Evolutionary conservation across 768 basidiomycete species (phyloP), one percentile per base, ranked within the genome.

Genomic region (Boletus insuetus): DNA sequence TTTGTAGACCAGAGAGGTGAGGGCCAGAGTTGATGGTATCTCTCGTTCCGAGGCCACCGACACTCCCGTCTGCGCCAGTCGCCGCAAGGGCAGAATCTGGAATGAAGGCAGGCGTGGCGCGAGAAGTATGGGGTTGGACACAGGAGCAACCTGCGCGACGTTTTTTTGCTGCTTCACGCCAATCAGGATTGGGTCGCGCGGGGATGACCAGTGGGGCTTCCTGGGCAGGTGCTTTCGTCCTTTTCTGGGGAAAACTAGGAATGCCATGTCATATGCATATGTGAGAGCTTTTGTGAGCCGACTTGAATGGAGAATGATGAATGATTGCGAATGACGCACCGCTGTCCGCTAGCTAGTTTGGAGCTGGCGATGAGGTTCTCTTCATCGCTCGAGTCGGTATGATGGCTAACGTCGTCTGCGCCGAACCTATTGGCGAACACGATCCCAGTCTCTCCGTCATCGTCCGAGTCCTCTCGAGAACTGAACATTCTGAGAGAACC

Each of bases 171-270:
- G 84, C 72, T 49, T 85, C 88, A 40, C 92, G 77, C 96, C 96
- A 99, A 67, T 99, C 95, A 26, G 84, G 82, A 65, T 98, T 96
- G 63, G 92, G 77, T 43, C 91, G 76, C 1, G 92, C 77, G 16
- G 95, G 86, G 43, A 99, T 98, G 37, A 97, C 84, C 10, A 97
- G 79, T 0, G 90, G 90, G 5, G 76, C 82, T 39, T 81, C 67
- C 12, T 79, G 72, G 48, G 69, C 75, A 1, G 42, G n/a, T 4
- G 0, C 31, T 58, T 77, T 77, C 40, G 74, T 78, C 40, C 48
- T 72, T 51, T 77, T 74, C 53, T 76, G 77, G 59, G 74, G 73
- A 31, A 80, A 63, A 52, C 80, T 85, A 62, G n/a, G 48, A 61
- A 64, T 53, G n/a, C n/a, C n/a, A n/a, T n/a, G 39, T 37, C n/a